Conservation (phyloP, 2,329 filamentous ascomycete genomes). For the Knufia petricola region DNA sequence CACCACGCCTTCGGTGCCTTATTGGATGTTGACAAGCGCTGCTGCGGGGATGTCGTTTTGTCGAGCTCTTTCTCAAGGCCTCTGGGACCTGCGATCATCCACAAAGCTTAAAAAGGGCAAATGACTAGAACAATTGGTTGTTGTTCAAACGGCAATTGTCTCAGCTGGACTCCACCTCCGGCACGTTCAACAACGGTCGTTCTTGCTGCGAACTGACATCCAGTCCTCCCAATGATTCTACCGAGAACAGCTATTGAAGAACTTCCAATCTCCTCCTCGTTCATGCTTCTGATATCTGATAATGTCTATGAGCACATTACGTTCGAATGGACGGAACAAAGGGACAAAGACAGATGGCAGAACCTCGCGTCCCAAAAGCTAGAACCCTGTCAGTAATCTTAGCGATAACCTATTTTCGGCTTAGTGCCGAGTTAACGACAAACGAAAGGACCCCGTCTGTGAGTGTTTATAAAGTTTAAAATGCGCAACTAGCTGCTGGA, state of each 20-base stretch:
- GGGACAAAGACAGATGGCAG: too few relatives aligned
- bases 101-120: neutral
- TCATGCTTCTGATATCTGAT: too few relatives aligned
- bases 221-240: too few relatives aligned
- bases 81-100: neutral
- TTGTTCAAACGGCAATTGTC: neutral
- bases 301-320: too few relatives aligned
- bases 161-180: neutral
- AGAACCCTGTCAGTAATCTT: too few relatives aligned
- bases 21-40: slow-evolving; percentile 6
- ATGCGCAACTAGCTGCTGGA: neutral
- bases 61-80: neutral
- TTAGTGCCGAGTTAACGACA: too few relatives aligned
- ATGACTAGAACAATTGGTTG: neutral
- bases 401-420: too few relatives aligned
- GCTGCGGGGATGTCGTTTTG: slow-evolving; percentile 4
- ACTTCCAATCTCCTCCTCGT: neutral
- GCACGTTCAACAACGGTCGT: neutral
- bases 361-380: too few relatives aligned
- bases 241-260: too few relatives aligned
- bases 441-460: neutral
- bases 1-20: neutral
- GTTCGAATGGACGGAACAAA: too few relatives aligned
- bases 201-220: too few relatives aligned
- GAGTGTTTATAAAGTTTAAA: neutral